Evolutionary conservation across 1,284 basidiomycete genomes (phyloP).

Genomic region (Trichosporon asahii): DNA sequence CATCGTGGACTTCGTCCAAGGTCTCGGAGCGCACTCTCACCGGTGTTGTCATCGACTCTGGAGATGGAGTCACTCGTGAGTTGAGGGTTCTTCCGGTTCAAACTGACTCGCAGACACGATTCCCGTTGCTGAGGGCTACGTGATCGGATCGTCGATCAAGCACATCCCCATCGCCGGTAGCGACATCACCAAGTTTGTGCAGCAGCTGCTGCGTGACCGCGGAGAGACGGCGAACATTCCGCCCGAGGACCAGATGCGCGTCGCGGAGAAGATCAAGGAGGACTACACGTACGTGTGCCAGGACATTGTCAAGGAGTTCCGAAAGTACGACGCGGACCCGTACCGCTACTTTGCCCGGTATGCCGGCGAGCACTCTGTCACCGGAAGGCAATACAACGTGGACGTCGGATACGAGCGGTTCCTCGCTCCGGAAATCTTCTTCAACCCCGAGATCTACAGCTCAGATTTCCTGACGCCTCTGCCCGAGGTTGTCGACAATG

Average conservation of each 20-base stretch:
- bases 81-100: slow-evolving; percentile 9
- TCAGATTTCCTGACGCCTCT: slow-evolving; percentile 97
- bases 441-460: slow-evolving; percentile 98
- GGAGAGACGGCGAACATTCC: slow-evolving; percentile 87
- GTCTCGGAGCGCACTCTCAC: slow-evolving; percentile 91
- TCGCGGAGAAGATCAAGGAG: slow-evolving; percentile 96
- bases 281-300: slow-evolving; percentile 98
- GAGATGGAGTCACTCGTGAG: slow-evolving; percentile 90
- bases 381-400: slow-evolving; percentile 82
- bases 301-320: slow-evolving; percentile 98
- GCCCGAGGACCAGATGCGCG: slow-evolving; percentile 90
- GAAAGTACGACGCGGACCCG: slow-evolving; percentile 95
- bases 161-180: slow-evolving; percentile 98
- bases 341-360: slow-evolving; percentile 94
- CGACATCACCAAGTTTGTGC: slow-evolving; percentile 95
- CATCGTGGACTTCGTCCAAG: slow-evolving; percentile 92
- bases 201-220: slow-evolving; percentile 92
- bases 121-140: slow-evolving; percentile 81
- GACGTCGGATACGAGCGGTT: slow-evolving; percentile 99
- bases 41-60: slow-evolving; percentile 62
- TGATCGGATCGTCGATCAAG: slow-evolving; percentile 98
- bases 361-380: slow-evolving; percentile 89
- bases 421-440: slow-evolving; percentile 98
- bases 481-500: slow-evolving; percentile 92
- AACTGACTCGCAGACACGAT: slow-evolving; percentile 47